Evolutionary conservation across 2,329 filamentous ascomycete genomes (phyloP).

Genomic region (Fusarium sp.): DNA sequence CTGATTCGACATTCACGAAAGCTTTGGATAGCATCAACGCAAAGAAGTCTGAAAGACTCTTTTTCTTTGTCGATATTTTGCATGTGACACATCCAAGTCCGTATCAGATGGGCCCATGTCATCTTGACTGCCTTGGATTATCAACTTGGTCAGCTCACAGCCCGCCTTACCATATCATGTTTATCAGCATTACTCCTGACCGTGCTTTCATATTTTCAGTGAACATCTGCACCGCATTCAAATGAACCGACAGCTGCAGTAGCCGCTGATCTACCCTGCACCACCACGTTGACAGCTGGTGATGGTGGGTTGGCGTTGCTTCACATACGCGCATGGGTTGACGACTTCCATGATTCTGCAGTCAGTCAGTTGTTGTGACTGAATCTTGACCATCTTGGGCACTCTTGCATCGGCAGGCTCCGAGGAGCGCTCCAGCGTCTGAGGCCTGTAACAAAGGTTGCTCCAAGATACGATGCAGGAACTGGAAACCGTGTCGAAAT

Average conservation of each 20-base stretch:
- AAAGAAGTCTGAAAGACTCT: too few relatives aligned
- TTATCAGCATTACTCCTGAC: too few relatives aligned
- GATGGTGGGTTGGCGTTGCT: slow-evolving; percentile 8
- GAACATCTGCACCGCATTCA: slow-evolving; percentile 6
- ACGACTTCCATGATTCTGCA: not conserved
- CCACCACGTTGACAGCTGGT: slow-evolving; percentile 21
- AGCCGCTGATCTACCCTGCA: slow-evolving; percentile 31
- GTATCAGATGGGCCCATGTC: not conserved
- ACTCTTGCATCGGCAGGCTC: not conserved
- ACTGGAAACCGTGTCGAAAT: not conserved
- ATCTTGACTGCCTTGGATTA: not conserved
- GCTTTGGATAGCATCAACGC: not conserved
- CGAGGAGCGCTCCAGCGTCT: not conserved
- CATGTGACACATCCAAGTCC: slow-evolving; percentile 1
- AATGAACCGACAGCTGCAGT: slow-evolving; percentile 18
- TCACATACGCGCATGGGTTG: slow-evolving; percentile 5
- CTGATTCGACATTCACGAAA: not conserved
- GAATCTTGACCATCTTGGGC: not conserved
- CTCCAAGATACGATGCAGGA: not conserved
- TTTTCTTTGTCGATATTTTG: not conserved
- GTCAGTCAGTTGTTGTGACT: slow-evolving; percentile 4
- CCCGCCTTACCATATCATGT: not conserved
- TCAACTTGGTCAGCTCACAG: not conserved
- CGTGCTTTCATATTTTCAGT: slow-evolving; percentile 1
- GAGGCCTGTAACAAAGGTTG: too few relatives aligned